Percentiles rank a stretch among this genome's conserved stretches.
Evolutionary conservation across 1,284 basidiomycete genomes (phyloP).

Genomic region (Cutaneotrichosporon cutaneum): DNA sequence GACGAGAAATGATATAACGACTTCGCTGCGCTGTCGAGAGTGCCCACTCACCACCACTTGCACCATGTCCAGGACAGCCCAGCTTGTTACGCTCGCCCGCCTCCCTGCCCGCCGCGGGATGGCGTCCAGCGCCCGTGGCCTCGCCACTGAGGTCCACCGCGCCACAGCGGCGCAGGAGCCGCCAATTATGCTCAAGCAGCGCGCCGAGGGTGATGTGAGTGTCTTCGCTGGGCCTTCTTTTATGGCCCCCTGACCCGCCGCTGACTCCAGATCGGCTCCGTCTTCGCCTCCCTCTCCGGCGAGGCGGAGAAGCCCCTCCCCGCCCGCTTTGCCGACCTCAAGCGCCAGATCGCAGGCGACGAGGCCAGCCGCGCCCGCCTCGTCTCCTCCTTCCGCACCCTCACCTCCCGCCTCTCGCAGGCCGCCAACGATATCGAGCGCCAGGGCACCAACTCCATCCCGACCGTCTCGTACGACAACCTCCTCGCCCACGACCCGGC

Average conservation of each 20-base stretch:
- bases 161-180: not conserved
- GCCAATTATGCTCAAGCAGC: constrained; percentile 12
- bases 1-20: not conserved
- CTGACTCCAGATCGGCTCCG: constrained; percentile 56
- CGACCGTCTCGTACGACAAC: constrained; percentile 59
- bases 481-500: constrained; percentile 55
- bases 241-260: too few species aligned
- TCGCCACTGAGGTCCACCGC: not conserved
- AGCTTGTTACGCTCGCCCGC: not conserved
- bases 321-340: constrained; percentile 61
- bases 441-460: constrained; percentile 58
- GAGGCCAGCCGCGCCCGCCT: constrained; percentile 57
- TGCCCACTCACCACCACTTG: not conserved
- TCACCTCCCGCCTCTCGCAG: constrained; percentile 58
- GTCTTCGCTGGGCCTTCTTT: not conserved
- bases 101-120: not conserved
- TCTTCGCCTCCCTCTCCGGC: constrained; percentile 61
- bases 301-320: constrained; percentile 57
- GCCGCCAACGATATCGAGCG: constrained; percentile 57
- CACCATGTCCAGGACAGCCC: not conserved
- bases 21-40: not conserved
- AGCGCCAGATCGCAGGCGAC: constrained; percentile 57
- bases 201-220: constrained; percentile 27
- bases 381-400: constrained; percentile 60
- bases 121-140: not conserved